phyloP scores from a whole-genome alignment of 176 grass and related monocot species.

The Eragrostis curvula region DNA sequence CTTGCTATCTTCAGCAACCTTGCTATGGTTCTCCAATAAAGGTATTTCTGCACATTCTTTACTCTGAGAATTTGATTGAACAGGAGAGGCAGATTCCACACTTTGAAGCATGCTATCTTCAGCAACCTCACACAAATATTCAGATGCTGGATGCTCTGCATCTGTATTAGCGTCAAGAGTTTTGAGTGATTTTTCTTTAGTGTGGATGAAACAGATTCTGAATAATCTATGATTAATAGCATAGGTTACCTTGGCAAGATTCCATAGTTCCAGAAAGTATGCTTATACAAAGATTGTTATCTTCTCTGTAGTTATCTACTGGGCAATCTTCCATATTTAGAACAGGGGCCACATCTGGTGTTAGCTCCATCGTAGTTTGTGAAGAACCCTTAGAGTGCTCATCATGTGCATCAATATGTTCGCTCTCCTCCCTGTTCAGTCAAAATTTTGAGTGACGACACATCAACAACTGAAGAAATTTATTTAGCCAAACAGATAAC shows the following conservation, averaged over 20 bases:
- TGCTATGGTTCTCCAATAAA: slow-evolving; percentile 32
- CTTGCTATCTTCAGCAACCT: slow-evolving; percentile 26
- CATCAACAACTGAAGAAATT: slow-evolving; percentile 30
- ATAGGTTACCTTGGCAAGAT: slow-evolving; percentile 55
- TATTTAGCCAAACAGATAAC: slow-evolving; percentile 19
- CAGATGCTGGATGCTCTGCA: slow-evolving; percentile 45
- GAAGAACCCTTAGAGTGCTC: slow-evolving; percentile 30
- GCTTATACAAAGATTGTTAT: slow-evolving; percentile 37
- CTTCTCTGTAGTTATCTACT: slow-evolving; percentile 28
- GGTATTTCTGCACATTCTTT: slow-evolving; percentile 44
- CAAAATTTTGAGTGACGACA: background rate
- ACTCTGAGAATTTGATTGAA: slow-evolving; percentile 45
- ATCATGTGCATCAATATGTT: slow-evolving; percentile 35
- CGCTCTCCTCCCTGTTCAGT: slow-evolving; percentile 40
- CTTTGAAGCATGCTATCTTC: slow-evolving; percentile 25
- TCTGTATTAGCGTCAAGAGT: slow-evolving; percentile 49
- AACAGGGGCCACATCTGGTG: slow-evolving; percentile 25
- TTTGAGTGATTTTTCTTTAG: slow-evolving; percentile 24
- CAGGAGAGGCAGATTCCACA: slow-evolving; percentile 62
- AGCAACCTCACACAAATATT: slow-evolving; percentile 41
- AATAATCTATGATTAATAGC: background rate
- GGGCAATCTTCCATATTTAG: slow-evolving; percentile 36
- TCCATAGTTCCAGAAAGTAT: slow-evolving; percentile 34
- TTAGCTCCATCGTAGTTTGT: slow-evolving; percentile 34
- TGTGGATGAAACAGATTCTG: slow-evolving; percentile 27